A percentile compares a stretch with the other conserved stretches of the same genome.
Evolutionary conservation across 2,329 filamentous ascomycete species (phyloP).

Genomic region (Stemphylium lycopersici): DNA sequence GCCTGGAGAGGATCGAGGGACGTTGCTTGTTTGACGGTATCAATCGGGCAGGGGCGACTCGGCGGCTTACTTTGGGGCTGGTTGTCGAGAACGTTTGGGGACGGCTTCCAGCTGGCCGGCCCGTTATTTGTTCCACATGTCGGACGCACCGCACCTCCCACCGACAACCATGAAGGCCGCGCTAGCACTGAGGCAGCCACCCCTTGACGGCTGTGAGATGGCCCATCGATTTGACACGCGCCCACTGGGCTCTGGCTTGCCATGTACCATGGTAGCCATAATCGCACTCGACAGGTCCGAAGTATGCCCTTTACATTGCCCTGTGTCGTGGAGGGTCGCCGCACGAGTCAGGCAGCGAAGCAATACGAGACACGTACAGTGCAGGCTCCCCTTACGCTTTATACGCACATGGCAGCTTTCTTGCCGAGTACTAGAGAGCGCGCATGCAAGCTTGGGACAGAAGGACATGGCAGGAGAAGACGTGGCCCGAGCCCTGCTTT

Average conservation of each 20-base stretch:
- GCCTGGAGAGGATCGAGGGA: conserved; percentile 2
- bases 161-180: conserved; percentile 9
- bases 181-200: conserved; percentile 18
- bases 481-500: neutral
- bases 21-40: neutral
- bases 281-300: neutral
- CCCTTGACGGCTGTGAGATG: neutral
- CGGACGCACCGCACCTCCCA: conserved; percentile 21
- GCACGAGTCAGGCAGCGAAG: neutral
- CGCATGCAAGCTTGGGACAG: neutral
- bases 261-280: neutral
- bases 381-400: neutral
- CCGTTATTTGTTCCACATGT: conserved; percentile 27
- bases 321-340: neutral
- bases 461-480: too few species aligned
- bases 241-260: neutral
- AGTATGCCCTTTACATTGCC: neutral
- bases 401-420: neutral
- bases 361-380: neutral
- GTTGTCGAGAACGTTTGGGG: conserved; percentile 25
- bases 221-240: neutral
- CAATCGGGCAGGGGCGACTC: conserved; percentile 6
- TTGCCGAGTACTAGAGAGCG: neutral
- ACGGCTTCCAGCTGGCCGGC: conserved; percentile 29
- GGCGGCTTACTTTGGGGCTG: conserved; percentile 17